phyloP scores from a whole-genome alignment of 345 rosid species.

The Toxicodendron radicans region DNA sequence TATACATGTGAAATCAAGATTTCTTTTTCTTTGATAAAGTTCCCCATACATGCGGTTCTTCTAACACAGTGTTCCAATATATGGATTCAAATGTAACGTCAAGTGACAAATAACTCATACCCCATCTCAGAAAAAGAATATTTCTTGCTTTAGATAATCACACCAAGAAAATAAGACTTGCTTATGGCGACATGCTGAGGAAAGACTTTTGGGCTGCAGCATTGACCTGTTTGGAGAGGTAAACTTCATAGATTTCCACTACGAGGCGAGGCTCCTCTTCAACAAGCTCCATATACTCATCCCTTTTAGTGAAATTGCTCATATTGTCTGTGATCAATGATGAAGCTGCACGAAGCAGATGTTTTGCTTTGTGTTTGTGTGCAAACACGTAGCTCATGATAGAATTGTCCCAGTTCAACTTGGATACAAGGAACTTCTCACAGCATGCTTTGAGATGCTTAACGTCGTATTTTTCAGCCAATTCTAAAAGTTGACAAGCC shows the following conservation, averaged over 20 bases:
- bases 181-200: too few relatives aligned
- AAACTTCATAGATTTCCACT: slow-evolving; percentile 77
- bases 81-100: too few relatives aligned
- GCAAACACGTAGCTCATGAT: slow-evolving; percentile 76
- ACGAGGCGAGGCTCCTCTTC: slow-evolving; percentile 75
- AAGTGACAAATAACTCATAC: too few relatives aligned
- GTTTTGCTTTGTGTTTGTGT: slow-evolving; percentile 74
- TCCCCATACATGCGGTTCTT: too few relatives aligned
- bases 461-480: slow-evolving; percentile 85
- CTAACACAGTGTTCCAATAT: too few relatives aligned
- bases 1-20: neutral
- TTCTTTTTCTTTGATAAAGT: too few relatives aligned
- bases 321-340: slow-evolving; percentile 67
- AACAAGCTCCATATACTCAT: slow-evolving; percentile 71
- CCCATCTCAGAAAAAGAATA: too few relatives aligned
- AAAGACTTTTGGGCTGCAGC: slow-evolving; percentile 46
- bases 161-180: too few relatives aligned
- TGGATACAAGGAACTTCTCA: slow-evolving; percentile 74
- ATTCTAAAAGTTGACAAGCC: slow-evolving; percentile 73
- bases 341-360: slow-evolving; percentile 59
- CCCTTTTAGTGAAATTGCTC: slow-evolving; percentile 66
- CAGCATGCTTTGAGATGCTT: slow-evolving; percentile 74
- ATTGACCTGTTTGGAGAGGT: slow-evolving; percentile 63
- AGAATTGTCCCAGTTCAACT: slow-evolving; percentile 73
- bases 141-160: too few relatives aligned